phyloP scores from a whole-genome alignment of 2,329 filamentous ascomycete species.

The Phialophora chinensis region DNA sequence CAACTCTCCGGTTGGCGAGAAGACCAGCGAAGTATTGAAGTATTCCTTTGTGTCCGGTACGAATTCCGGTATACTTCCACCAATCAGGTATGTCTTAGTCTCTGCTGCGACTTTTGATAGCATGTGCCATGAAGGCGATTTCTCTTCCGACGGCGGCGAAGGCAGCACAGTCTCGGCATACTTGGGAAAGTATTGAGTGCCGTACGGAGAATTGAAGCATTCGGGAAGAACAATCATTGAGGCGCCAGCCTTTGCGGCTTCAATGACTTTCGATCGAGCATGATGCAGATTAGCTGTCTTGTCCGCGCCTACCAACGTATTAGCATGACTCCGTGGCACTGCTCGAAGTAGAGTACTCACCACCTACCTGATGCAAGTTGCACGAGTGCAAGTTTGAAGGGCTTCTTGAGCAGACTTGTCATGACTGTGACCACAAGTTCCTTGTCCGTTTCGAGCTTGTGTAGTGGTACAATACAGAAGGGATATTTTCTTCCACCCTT shows the following conservation, averaged over 20 bases:
- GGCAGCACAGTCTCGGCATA: constrained; percentile 90
- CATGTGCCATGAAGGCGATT: constrained; percentile 84
- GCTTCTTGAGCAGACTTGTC: constrained; percentile 70
- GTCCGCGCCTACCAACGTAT: constrained; percentile 64
- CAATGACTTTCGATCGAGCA: constrained; percentile 80
- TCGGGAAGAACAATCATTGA: constrained; percentile 91
- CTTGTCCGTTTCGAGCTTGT: neutral
- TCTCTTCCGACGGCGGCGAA: constrained; percentile 70
- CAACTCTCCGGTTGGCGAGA: constrained; percentile 76
- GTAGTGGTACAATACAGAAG: neutral
- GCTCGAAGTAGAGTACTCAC: constrained; percentile 10
- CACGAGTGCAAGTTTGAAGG: constrained; percentile 78
- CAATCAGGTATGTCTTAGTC: constrained; percentile 79
- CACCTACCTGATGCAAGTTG: constrained; percentile 74
- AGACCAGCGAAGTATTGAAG: constrained; percentile 90
- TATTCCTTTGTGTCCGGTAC: constrained; percentile 70
- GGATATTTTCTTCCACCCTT: neutral
- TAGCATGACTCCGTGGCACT: constrained; percentile 26
- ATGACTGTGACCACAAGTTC: constrained; percentile 44
- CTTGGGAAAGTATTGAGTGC: constrained; percentile 84
- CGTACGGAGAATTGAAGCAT: constrained; percentile 99
- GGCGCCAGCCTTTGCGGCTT: constrained; percentile 77
- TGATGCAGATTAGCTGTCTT: constrained; percentile 83
- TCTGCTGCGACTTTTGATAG: constrained; percentile 80
- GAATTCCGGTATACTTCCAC: constrained; percentile 89